These are phyloP conservation scores for Sequoiadendron giganteum DNA, from an alignment of 75 land plant genomes.

Conservation along the genomic window DNA sequence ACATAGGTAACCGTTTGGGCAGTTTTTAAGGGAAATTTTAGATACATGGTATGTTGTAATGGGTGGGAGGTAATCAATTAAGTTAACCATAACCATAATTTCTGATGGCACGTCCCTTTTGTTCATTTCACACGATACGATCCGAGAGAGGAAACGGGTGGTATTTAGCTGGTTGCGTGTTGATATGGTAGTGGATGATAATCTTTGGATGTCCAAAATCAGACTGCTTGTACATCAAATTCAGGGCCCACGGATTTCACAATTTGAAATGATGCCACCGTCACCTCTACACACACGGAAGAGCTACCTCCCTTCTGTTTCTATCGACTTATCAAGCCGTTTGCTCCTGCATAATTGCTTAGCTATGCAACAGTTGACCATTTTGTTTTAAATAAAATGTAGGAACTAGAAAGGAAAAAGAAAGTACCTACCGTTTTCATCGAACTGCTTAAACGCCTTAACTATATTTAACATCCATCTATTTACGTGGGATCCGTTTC, in stretches of 20 bases:
- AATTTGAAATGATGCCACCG: not conserved
- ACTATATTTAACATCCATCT: too few relatives aligned
- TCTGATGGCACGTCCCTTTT: slow-evolving; percentile 13
- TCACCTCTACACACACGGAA: not conserved
- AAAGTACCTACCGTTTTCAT: too few relatives aligned
- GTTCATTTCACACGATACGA: slow-evolving; percentile 16
- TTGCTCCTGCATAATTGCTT: too few relatives aligned
- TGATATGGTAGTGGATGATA: not conserved
- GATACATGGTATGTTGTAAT: not conserved
- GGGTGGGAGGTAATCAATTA: not conserved
- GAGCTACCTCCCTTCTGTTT: too few relatives aligned
- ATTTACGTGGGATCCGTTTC: too few relatives aligned
- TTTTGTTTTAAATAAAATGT: too few relatives aligned
- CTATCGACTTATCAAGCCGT: too few relatives aligned
- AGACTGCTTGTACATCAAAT: slow-evolving; percentile 12
- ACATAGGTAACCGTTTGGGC: slow-evolving; percentile 5
- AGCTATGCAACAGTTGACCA: too few relatives aligned
- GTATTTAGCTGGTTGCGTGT: slow-evolving; percentile 7
- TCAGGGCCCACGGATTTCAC: not conserved
- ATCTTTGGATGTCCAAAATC: slow-evolving; percentile 1
- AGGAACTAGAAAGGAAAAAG: too few relatives aligned
- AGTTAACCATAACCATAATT: not conserved
- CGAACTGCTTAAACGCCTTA: too few relatives aligned
- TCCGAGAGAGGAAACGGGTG: not conserved
- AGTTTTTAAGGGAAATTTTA: not conserved